Base-by-base conservation (phyloP, 169 alveolate genomes). In the Eimeria falciformis region DNA sequence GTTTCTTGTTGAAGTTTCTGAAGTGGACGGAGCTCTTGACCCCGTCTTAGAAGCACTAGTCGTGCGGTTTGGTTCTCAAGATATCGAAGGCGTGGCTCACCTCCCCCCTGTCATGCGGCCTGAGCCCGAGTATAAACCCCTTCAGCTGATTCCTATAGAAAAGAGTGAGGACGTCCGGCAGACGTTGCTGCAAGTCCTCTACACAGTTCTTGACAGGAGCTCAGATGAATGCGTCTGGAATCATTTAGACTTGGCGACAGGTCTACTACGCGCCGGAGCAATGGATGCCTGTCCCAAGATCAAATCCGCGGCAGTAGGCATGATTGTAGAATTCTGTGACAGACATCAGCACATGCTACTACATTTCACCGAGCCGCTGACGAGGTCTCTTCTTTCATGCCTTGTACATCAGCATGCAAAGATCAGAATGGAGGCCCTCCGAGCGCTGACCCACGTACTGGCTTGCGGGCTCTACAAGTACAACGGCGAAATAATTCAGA, bases 231-330 rank as follows among this genome's bases (percentile, higher is more conserved):
- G 66, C 5, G 83, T 37, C 33, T 81, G 50, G 89, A 25, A 14
- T 43, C 33, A 81, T 45, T 56, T 97, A 0, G 97, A 97, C 91
- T 97, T 96, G 82, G 85, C 96, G 21, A 95, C 95, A 11, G 96
- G 96, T 58, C 95, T 97, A 53, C 92, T 96, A 0, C 95, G 98
- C 83, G 97, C 98, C 9, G 92, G 96, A 43, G 92, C 96, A 17
- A 97, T 97, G 99, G 99, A 97, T 84, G 97, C 98, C 18, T 96
- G 94, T 84, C 97, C 97, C 12, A 97, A 95, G 66, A 97, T 97
- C 45, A 96, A 96, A 2, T 86, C 91, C 71, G 93, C 81, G 40
- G 98, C 97, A 2, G 95, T 98, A 62, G 90, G 85, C 37, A 93
- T 95, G 14, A 73, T 95, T 71, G 43, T 86, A 21, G 93, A 84